Percentiles rank a stretch among this genome's conserved stretches.
These are phyloP conservation scores for Fusarium sp. DNA, from an alignment of 2,329 filamentous ascomycete genomes.

Conservation along the genomic window DNA sequence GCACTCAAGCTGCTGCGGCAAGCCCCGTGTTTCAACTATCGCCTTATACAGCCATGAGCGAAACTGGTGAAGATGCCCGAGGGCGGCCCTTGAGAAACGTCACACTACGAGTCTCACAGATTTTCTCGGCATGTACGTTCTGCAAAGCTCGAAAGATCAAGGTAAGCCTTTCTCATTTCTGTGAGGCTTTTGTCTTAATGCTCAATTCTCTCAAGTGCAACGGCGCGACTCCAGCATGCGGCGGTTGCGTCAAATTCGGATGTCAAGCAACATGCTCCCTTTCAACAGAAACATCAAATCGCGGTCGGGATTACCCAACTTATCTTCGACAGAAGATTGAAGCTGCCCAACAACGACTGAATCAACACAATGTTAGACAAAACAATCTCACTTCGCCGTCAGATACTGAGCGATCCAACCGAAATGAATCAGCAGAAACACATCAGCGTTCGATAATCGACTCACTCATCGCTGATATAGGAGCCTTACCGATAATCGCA, in stretches of 20 bases:
- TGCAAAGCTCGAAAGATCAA: constrained; percentile 21
- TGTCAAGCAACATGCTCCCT: constrained; percentile 5
- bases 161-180: background rate
- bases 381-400: accelerated
- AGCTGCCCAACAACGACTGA: background rate
- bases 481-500: constrained; percentile 5
- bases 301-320: constrained; percentile 1
- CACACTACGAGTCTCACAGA: constrained; percentile 8
- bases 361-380: background rate
- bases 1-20: background rate
- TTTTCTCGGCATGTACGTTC: constrained; percentile 8
- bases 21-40: background rate
- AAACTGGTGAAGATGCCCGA: accelerated
- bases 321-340: constrained; percentile 11
- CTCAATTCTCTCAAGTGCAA: background rate
- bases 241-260: background rate
- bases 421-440: background rate
- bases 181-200: too few relatives aligned
- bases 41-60: background rate
- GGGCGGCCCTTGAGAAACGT: background rate
- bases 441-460: constrained; percentile 13
- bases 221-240: constrained; percentile 7
- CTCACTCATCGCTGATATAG: constrained; percentile 11
- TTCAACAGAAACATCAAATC: background rate
- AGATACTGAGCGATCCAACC: background rate